A percentile compares a stretch with the other conserved stretches of the same genome.
Evolutionary conservation across 805 yeast genomes (phyloP).

Genomic region (Metschnikowia lochheadii): DNA sequence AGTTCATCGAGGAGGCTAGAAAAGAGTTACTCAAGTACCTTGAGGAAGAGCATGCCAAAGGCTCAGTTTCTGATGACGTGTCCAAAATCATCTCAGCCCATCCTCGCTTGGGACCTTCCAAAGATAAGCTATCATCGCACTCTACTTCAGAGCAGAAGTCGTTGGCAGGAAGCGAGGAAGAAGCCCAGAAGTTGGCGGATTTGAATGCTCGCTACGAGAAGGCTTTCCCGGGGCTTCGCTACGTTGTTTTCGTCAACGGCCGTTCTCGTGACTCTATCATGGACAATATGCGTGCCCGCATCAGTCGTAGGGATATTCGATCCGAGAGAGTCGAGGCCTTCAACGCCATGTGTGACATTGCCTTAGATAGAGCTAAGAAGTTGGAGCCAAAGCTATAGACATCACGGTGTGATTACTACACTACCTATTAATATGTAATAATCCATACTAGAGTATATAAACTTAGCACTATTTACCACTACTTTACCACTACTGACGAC

Average conservation of each 20-base stretch:
- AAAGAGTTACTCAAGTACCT: slow-evolving; percentile 31
- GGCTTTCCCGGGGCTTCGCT: slow-evolving; percentile 63
- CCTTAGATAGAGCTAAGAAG: slow-evolving; percentile 68
- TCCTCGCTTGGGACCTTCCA: slow-evolving; percentile 77
- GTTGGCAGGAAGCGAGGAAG: slow-evolving; percentile 46
- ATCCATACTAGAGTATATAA: too few species aligned
- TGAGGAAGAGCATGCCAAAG: slow-evolving; percentile 21
- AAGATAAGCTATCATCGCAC: slow-evolving; percentile 51
- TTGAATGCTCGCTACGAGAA: slow-evolving; percentile 63
- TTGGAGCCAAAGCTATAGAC: slow-evolving; percentile 34
- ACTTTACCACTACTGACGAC: too few species aligned
- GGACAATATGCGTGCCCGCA: slow-evolving; percentile 39
- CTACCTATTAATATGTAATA: too few species aligned
- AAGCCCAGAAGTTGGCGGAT: slow-evolving; percentile 45
- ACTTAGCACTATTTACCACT: too few species aligned
- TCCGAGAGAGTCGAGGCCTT: slow-evolving; percentile 65
- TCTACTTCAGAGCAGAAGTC: slow-evolving; percentile 70
- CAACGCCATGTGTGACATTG: slow-evolving; percentile 90
- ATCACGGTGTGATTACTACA: neutral
- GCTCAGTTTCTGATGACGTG: slow-evolving; percentile 20
- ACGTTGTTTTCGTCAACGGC: slow-evolving; percentile 88
- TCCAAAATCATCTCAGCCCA: slow-evolving; percentile 78
- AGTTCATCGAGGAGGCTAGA: slow-evolving; percentile 47
- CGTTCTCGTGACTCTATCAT: slow-evolving; percentile 63
- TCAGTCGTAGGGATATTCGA: slow-evolving; percentile 48